Conservation (phyloP, 257 asterid genomes). For the Solanum clarkiae region DNA sequence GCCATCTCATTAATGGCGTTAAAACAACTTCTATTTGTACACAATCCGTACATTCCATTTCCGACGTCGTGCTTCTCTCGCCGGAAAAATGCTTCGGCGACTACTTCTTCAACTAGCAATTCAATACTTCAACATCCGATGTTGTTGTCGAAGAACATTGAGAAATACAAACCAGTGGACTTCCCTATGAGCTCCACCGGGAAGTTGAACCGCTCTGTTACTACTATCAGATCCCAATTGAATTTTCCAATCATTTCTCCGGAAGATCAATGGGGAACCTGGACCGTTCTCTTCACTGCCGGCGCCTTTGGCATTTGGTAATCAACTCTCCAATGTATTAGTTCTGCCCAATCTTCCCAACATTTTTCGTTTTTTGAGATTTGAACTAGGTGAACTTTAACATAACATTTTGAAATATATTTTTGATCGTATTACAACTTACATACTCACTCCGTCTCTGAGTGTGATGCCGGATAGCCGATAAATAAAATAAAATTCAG, state of each 20-base stretch:
- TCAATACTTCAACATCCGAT: slow-evolving; percentile 5
- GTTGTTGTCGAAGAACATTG: neutral
- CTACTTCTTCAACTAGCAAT: neutral
- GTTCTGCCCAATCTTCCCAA: neutral
- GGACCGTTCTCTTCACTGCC: slow-evolving; percentile 87
- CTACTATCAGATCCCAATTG: slow-evolving; percentile 32
- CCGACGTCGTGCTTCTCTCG: slow-evolving; percentile 1
- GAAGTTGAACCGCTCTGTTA: slow-evolving; percentile 2
- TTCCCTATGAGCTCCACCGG: slow-evolving; percentile 4
- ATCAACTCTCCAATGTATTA: neutral
- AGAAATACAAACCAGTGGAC: neutral
- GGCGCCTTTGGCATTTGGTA: slow-evolving; percentile 96
- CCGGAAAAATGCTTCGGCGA: neutral
- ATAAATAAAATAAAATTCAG: neutral
- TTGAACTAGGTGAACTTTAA: neutral
- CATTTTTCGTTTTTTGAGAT: neutral
- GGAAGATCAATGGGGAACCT: slow-evolving; percentile 91
- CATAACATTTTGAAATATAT: neutral
- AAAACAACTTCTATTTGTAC: slow-evolving; percentile 1
- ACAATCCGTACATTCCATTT: neutral
- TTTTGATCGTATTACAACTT: neutral
- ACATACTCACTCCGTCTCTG: neutral
- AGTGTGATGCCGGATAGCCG: too few relatives aligned
- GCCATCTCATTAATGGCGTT: slow-evolving; percentile 4
- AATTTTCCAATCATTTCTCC: slow-evolving; percentile 71